Evolutionary conservation across 805 yeast species (phyloP).

Genomic region (Groenewaldozyma salmanticensis): DNA sequence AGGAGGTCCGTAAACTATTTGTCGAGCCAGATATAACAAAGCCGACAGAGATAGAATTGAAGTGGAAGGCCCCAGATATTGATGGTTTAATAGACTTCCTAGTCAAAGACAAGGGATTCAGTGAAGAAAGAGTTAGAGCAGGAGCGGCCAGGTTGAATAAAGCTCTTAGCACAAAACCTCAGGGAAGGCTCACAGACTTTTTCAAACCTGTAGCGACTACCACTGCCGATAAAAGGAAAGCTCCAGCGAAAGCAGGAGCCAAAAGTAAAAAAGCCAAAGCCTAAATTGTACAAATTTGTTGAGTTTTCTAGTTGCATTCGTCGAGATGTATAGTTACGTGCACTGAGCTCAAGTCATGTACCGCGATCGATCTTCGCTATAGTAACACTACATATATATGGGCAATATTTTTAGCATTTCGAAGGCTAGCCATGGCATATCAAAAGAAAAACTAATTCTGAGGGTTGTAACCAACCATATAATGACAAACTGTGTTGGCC

Average conservation of each 20-base stretch:
- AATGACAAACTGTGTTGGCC: neutral
- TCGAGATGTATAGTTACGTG: neutral
- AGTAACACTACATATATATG: too few relatives aligned
- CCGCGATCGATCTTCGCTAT: too few relatives aligned
- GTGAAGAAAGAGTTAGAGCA: constrained; percentile 79
- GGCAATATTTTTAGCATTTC: too few relatives aligned
- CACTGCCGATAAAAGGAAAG: constrained; percentile 13
- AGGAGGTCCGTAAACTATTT: constrained; percentile 79
- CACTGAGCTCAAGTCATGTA: neutral
- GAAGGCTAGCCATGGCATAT: neutral
- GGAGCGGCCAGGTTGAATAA: constrained; percentile 83
- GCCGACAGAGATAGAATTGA: constrained; percentile 53
- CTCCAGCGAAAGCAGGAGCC: constrained; percentile 5
- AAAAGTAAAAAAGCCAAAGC: constrained; percentile 2
- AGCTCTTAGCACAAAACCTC: constrained; percentile 75
- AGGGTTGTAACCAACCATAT: neutral
- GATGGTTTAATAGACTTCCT: constrained; percentile 74
- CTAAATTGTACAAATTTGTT: too few relatives aligned
- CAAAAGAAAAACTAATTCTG: neutral
- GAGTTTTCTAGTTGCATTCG: neutral
- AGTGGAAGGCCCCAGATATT: constrained; percentile 84
- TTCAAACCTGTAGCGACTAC: constrained; percentile 49
- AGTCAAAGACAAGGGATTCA: constrained; percentile 83
- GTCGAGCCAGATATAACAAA: constrained; percentile 68
- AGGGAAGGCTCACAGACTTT: constrained; percentile 88